Evolutionary conservation across 169 alveolate species (phyloP).

Genomic region (Cryptosporidium meleagridis): DNA sequence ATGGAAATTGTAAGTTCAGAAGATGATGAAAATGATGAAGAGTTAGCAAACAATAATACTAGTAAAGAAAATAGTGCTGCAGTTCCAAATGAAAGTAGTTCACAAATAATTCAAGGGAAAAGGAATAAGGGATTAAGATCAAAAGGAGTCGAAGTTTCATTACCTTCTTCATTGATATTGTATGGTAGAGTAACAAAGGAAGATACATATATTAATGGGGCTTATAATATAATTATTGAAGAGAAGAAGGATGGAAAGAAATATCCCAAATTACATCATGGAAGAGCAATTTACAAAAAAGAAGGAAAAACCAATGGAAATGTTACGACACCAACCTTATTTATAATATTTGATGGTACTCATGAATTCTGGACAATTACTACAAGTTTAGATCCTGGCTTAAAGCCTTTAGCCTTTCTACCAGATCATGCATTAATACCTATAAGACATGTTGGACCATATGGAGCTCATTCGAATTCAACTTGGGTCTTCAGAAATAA

Average conservation of each 20-base stretch:
- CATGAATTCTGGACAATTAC: constrained; percentile 68
- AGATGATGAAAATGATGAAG: neutral
- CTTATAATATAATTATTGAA: constrained; percentile 36
- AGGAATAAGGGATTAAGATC: constrained; percentile 55
- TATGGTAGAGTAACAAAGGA: constrained; percentile 43
- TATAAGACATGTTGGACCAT: constrained; percentile 72
- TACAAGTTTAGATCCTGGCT: constrained; percentile 16
- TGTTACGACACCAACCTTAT: neutral
- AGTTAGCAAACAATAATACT: neutral
- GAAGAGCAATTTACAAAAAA: constrained; percentile 62
- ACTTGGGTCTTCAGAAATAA: constrained; percentile 63
- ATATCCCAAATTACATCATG: constrained; percentile 56
- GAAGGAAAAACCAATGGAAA: neutral
- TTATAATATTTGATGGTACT: constrained; percentile 57
- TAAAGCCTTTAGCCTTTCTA: constrained; percentile 59
- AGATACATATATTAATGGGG: constrained; percentile 51
- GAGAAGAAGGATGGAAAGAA: constrained; percentile 6
- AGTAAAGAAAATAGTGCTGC: neutral
- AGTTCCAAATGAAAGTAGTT: neutral
- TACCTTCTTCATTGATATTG: constrained; percentile 47
- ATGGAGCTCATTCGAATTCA: constrained; percentile 71
- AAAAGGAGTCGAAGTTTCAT: constrained; percentile 46
- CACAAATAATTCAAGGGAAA: neutral
- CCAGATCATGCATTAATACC: constrained; percentile 72
- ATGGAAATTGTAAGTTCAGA: constrained; percentile 68